These are phyloP conservation scores for Cordyceps cicadae DNA, from an alignment of 2,329 filamentous ascomycete genomes.

Conservation along the genomic window DNA sequence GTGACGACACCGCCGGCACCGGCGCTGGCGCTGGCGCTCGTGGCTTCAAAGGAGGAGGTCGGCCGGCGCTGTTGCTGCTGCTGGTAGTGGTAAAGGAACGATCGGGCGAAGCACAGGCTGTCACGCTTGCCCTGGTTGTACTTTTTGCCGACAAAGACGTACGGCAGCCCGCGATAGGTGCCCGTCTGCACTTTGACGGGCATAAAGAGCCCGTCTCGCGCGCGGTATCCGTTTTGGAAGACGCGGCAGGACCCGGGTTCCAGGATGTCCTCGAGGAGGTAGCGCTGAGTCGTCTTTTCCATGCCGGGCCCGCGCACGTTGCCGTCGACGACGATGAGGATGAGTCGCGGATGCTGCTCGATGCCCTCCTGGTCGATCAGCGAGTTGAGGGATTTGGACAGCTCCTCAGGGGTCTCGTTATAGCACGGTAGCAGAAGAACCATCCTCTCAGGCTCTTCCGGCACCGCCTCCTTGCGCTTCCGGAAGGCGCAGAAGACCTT, in stretches of 20 bases:
- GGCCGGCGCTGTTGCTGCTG: constrained; percentile 10
- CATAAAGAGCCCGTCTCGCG: constrained; percentile 38
- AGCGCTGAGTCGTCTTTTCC: constrained; percentile 39
- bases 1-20: constrained; percentile 28
- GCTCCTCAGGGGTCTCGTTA: constrained; percentile 38
- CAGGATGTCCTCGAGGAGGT: constrained; percentile 39
- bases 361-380: constrained; percentile 36
- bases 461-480: constrained; percentile 24
- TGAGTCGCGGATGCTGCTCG: constrained; percentile 31
- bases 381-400: constrained; percentile 37
- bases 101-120: constrained; percentile 40
- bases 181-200: constrained; percentile 36
- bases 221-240: constrained; percentile 37
- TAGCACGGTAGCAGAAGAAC: constrained; percentile 41
- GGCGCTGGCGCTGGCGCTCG: constrained; percentile 21
- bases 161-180: constrained; percentile 36
- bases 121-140: constrained; percentile 44
- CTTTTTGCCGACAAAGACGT: constrained; percentile 39
- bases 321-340: constrained; percentile 41
- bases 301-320: constrained; percentile 38
- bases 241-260: constrained; percentile 23
- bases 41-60: constrained; percentile 22
- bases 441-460: constrained; percentile 34
- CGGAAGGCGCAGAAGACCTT: constrained; percentile 23
- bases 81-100: constrained; percentile 41